Evolutionary conservation across 2,329 filamentous ascomycete species (phyloP), one percentile per base, ranked within the genome.

Genomic region (Fusarium siculi): DNA sequence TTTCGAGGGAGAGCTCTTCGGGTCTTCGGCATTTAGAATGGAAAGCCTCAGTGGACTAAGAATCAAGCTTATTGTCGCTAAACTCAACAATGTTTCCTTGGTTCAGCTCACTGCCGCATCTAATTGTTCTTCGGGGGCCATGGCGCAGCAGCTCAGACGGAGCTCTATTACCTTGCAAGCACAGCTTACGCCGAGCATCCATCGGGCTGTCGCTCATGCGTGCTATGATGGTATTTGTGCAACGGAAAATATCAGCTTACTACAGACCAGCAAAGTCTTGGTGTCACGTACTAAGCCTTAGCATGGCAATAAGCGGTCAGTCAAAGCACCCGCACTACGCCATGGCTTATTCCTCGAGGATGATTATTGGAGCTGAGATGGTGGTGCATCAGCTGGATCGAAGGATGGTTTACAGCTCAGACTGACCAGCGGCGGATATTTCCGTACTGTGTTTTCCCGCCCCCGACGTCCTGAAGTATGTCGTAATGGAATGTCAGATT

Each of bases 221-320:
- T 32, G 15, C 47, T 15, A 6, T 21, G 4, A 4, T 36, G 23
- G 23, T 36, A n/a, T 4, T 36, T 50, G 32, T 50, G 42, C 55
- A 32, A 44, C n/a, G 10, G 21, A 25, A 23, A 46, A 40, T 18
- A 53, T 61, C 47, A 66, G 59, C 66, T 70, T 55, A 70, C 54
- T 25, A 15, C n/a, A 36, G 15, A 14, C 46, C 18, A 11, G 7
- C 25, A 19, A n/a, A 9, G 10, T 10, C n/a, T 40, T 19, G 34
- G 37, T 42, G 28, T 55, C 23, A 40, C 30, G 14, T 30, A 62
- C 16, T 23, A 50, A 56, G 55, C 21, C 12, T n/a, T 30, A 9
- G 7, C 54, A 37, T 49, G 32, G 9, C 23, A 57, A 50, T 66
- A 23, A 55, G 44, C 55, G 50, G 40, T 57, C 61, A 52, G 28